Conservation (phyloP, 148 eudicot species). For the Camellia lanceoleosa region DNA sequence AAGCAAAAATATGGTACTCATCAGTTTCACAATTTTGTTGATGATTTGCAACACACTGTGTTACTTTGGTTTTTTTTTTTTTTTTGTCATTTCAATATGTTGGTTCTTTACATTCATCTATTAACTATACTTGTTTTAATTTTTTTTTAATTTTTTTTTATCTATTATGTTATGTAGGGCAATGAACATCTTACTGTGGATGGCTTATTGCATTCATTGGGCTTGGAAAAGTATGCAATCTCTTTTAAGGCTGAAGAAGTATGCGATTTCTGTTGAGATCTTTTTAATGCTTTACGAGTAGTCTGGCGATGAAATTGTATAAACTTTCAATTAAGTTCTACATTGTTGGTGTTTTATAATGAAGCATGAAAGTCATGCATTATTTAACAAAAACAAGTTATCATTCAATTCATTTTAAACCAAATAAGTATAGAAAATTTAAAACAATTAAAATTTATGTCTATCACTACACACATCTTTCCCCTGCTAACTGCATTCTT, state of each 20-base stretch:
- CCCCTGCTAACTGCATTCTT: neutral
- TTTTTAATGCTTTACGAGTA: slow-evolving; percentile 1
- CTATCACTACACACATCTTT: neutral
- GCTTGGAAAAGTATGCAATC: slow-evolving; percentile 65
- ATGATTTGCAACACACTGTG: neutral
- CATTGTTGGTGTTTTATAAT: neutral
- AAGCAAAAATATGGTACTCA: neutral
- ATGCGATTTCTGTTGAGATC: slow-evolving; percentile 12
- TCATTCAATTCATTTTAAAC: neutral
- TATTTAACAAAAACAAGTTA: neutral
- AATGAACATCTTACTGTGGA: slow-evolving; percentile 60
- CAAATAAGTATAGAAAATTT: neutral
- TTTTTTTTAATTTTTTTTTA: no score
- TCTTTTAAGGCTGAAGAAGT: slow-evolving; percentile 91
- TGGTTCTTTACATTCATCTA: neutral
- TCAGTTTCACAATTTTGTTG: neutral
- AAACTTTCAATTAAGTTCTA: neutral
- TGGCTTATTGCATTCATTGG: slow-evolving; percentile 63
- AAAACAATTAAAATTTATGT: neutral
- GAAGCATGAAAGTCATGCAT: slow-evolving; percentile 9
- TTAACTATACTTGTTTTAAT: slow-evolving; percentile 1
- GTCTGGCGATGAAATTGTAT: neutral
- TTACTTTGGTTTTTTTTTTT: neutral
- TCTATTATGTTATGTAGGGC: slow-evolving; percentile 42
- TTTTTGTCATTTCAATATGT: neutral